Evolutionary conservation across 1,139 yeast genomes (phyloP), one percentile per base, ranked within the genome.

Genomic region (Magnusiomyces suaveolens): DNA sequence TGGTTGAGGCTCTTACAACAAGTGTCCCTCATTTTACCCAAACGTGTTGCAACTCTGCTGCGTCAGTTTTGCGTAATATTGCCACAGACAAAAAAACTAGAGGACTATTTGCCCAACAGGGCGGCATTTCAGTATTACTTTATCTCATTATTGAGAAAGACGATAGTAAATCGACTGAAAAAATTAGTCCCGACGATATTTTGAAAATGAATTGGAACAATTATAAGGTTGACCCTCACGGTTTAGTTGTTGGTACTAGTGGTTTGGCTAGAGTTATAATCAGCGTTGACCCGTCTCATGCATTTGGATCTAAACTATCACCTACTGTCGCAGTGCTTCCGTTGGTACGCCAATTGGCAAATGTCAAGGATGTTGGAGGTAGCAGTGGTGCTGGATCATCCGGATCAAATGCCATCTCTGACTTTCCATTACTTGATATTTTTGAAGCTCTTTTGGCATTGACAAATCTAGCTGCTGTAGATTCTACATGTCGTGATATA

Each of bases 361-460:
- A 60, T 52, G 63, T 25, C 1, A 29, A 23, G 33, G 32, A 36
- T 23, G 33, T 48, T 24, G 51, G 51, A 8, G 51, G 43, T 3
- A 23, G 43, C 23, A 36, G 44, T 36, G 44, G 29, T 36, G 44
- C 23, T 56, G 25, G 25, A 41, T 14, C 20, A 14, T n/a, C 21
- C 1, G 26, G 36, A n/a, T 38, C 51, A 16, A n/a, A 23, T 24
- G 33, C 62, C 16, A 26, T 52, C 4, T 60, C 66, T 2, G 63
- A 57, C 14, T 54, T 66, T 1, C 69, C 69, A 10, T 60, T 69
- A 39, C 63, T 73, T 23, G 80, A 76, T 56, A 66, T 71, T 1
- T 74, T 74, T 56, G 80, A 77, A 61, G 69, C 78, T 0, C 64
- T 77, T 41, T 62, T 76, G 43, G 80, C 81, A 0, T 65, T 77